Conservation (phyloP, 1,284 basidiomycete species). For the Pseudozyma sp. region DNA sequence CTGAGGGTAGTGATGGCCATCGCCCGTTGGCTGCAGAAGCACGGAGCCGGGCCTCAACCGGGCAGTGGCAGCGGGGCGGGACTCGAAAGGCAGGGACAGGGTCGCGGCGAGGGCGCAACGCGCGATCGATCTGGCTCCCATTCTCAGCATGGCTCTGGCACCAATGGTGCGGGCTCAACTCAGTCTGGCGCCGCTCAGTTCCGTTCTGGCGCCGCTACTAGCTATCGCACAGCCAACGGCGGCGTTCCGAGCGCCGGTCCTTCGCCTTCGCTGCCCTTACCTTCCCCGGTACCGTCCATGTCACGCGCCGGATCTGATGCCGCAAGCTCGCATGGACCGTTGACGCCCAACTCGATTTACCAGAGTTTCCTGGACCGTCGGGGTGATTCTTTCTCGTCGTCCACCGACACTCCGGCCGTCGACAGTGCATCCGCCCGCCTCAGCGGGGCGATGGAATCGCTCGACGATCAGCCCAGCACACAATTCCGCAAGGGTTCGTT, state of each 20-base stretch:
- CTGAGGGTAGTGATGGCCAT: conserved; percentile 59
- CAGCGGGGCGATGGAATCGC: conserved; percentile 22
- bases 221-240: conserved; percentile 19
- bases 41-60: conserved; percentile 24
- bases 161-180: conserved; percentile 21
- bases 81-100: conserved; percentile 29
- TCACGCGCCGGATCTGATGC: conserved; percentile 45
- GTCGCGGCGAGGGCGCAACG: conserved; percentile 31
- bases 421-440: conserved; percentile 25
- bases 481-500: conserved; percentile 17
- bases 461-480: conserved; percentile 13
- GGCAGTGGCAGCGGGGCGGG: conserved; percentile 31
- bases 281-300: conserved; percentile 42
- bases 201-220: conserved; percentile 15
- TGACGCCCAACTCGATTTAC: conserved; percentile 45
- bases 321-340: conserved; percentile 43
- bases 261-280: conserved; percentile 36
- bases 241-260: conserved; percentile 13
- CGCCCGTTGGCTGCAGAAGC: conserved; percentile 53
- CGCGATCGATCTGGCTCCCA: conserved; percentile 35
- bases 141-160: conserved; percentile 19
- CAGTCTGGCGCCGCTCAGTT: conserved; percentile 11
- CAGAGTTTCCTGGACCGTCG: conserved; percentile 48
- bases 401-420: conserved; percentile 13
- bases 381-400: conserved; percentile 38